Evolutionary conservation across 495 filamentous ascomycete species (phyloP), one percentile per base, ranked within the genome.

Genomic region (Chaetomium fimeti): DNA sequence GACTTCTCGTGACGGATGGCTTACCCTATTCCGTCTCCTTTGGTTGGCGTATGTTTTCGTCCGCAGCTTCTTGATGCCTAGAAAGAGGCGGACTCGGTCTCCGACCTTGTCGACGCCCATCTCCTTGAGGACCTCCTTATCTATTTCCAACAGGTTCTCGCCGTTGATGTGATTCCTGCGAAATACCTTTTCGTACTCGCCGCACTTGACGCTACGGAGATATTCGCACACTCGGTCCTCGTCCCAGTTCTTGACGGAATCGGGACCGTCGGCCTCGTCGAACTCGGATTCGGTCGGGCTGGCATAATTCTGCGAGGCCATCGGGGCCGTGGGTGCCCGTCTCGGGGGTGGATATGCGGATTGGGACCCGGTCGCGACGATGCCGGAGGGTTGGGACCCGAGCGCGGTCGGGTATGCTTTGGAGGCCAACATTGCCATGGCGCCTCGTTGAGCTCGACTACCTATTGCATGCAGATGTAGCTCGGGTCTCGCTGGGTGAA

Each of bases 91-190:
- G n/a, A 99, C 92, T 42, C 95, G 87, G 76, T 99, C 95, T 55
- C 94, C 94, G 61, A 99, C 89, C 76, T 97, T 99, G 67, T 97
- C 96, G 66, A 99, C 91, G 28, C 94, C 94, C 85, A 99, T 93
- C 71, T 99, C 94, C 76, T 98, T 95, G 62, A 99, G 83, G 53
- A 94, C 91, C 58, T 89, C 87, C 79, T 97, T 95, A 74, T 99
- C 94, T 76, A 96, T 93, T 76, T 99, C 94, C 62, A 99, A 83
- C 48, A 99, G 81, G 71, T 95, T 97, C 75, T 95, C 92, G 60
- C 94, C 94, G 71, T 92, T 98, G 79, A 99, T 96, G 72, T 97
- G 90, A 71, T 99, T 96, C 63, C 85, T 86, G 80, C 88, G 88
- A 71, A 99, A 99, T 32, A 97, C 75, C 65, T 89, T 85, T 72